Percentiles rank a stretch among this genome's conserved stretches.
Evolutionary conservation across 2,329 filamentous ascomycete species (phyloP).

Genomic region (Mycogone perniciosa): DNA sequence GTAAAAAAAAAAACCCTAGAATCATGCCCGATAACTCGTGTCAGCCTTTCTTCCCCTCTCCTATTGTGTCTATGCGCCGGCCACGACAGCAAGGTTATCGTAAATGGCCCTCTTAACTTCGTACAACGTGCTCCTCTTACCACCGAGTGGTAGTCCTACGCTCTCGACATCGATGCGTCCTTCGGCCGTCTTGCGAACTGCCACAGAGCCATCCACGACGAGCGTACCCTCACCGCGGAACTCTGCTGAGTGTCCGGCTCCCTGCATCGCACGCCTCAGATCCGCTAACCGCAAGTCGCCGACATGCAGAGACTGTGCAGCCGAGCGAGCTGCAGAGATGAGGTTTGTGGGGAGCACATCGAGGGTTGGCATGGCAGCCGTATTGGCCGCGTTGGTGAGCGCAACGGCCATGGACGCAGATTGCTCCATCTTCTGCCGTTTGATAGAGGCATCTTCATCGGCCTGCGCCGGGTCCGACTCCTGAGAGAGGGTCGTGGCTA

Average conservation of each 20-base stretch:
- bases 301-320: constrained; percentile 85
- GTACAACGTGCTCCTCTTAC: constrained; percentile 63
- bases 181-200: constrained; percentile 81
- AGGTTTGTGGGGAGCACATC: constrained; percentile 52
- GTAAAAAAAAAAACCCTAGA: not conserved
- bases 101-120: constrained; percentile 90
- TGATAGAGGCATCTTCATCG: constrained; percentile 40
- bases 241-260: constrained; percentile 77
- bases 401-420: constrained; percentile 22
- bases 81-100: constrained; percentile 85
- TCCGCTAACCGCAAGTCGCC: constrained; percentile 88
- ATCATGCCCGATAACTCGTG: too few species aligned
- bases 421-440: constrained; percentile 42
- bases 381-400: constrained; percentile 16
- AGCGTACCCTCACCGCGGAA: constrained; percentile 90
- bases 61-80: constrained; percentile 48
- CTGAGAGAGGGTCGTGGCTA: constrained; percentile 30
- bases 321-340: constrained; percentile 66
- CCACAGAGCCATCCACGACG: constrained; percentile 80
- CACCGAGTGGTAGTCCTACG: constrained; percentile 43
- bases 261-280: constrained; percentile 75
- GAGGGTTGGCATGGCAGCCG: constrained; percentile 40
- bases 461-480: constrained; percentile 42
- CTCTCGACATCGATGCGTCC: constrained; percentile 85
- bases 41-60: not conserved